Conservation (phyloP, 2,329 filamentous ascomycete species). For the Arthrobotrys entomopaga region DNA sequence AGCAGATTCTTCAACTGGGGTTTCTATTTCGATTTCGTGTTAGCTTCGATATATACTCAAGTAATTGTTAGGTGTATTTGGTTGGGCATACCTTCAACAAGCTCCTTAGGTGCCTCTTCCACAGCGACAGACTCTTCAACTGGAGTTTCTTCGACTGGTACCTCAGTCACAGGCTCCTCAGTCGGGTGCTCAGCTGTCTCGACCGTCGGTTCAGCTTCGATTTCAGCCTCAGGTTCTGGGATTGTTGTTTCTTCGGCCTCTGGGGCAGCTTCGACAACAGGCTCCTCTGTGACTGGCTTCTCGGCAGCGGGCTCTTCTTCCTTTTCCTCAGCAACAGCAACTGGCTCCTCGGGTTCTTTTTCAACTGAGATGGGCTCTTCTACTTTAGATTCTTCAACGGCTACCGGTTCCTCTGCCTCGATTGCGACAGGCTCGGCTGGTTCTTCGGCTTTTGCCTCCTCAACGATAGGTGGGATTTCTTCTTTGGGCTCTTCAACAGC, state of each 20-base stretch:
- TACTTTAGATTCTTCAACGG: background rate
- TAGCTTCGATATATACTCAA: background rate
- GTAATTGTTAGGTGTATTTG: background rate
- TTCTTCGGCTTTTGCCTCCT: background rate
- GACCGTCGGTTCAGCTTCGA: background rate
- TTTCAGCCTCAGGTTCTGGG: constrained; percentile 9
- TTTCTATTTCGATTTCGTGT: background rate
- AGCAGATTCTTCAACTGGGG: background rate
- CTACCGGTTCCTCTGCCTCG: background rate
- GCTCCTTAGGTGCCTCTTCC: background rate
- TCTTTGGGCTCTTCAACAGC: background rate
- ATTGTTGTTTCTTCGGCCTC: background rate
- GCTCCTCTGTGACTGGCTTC: background rate
- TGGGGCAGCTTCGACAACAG: constrained; percentile 21
- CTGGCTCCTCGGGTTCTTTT: background rate
- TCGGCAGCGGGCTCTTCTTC: background rate
- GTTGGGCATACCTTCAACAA: background rate
- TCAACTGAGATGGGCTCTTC: background rate
- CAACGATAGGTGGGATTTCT: background rate
- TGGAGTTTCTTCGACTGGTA: background rate
- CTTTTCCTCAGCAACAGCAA: background rate
- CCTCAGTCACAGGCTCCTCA: constrained; percentile 2
- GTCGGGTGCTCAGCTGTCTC: background rate
- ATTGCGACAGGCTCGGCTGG: background rate
- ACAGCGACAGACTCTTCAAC: background rate